Percentiles rank a stretch among this genome's conserved stretches.
These are phyloP conservation scores for Fusarium sp. DNA, from an alignment of 2,329 filamentous ascomycete species.

Conservation along the genomic window DNA sequence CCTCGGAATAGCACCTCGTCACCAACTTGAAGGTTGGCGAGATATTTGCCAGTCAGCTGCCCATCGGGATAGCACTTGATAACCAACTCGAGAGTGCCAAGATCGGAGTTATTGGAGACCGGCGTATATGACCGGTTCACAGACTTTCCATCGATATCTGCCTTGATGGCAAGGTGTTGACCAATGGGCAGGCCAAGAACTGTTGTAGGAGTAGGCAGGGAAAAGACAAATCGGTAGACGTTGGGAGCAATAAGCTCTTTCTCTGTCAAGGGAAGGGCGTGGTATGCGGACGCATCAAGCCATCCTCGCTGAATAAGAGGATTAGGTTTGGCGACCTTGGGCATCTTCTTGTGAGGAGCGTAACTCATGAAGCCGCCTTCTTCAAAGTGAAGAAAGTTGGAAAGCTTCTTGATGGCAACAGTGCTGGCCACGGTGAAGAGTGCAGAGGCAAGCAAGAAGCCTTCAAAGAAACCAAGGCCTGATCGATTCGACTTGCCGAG, in stretches of 20 bases:
- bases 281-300: conserved; percentile 65
- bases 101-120: conserved; percentile 65
- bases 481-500: conserved; percentile 16
- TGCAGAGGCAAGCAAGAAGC: conserved; percentile 31
- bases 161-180: conserved; percentile 70
- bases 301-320: conserved; percentile 57
- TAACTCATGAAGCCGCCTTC: conserved; percentile 47
- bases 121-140: conserved; percentile 71
- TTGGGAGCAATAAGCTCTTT: conserved; percentile 60
- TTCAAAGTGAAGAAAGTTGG: conserved; percentile 51
- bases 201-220: conserved; percentile 60
- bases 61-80: conserved; percentile 68
- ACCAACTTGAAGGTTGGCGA: conserved; percentile 63
- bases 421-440: conserved; percentile 49
- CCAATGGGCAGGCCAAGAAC: conserved; percentile 70
- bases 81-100: conserved; percentile 65
- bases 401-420: conserved; percentile 49
- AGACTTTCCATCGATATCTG: conserved; percentile 60
- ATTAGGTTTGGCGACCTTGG: conserved; percentile 53
- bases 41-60: conserved; percentile 64
- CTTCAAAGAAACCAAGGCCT: conserved; percentile 31
- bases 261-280: conserved; percentile 60
- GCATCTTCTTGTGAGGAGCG: conserved; percentile 54
- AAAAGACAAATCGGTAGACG: conserved; percentile 64
- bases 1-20: conserved; percentile 68